phyloP scores from a whole-genome alignment of 2,329 filamentous ascomycete species.

The Colletotrichum lindemuthianum region DNA sequence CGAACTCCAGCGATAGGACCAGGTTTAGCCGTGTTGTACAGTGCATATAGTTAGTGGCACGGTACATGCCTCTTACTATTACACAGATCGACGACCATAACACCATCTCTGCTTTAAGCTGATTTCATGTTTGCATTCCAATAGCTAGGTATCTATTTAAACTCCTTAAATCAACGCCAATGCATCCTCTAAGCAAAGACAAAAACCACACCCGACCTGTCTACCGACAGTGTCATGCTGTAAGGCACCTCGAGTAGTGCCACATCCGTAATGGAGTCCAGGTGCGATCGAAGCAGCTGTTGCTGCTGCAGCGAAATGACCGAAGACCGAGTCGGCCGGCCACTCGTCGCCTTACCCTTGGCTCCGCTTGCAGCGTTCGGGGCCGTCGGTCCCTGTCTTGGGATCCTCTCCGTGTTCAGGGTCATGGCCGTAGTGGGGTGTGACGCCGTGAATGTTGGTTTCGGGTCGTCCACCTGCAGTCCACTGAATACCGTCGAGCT shows the following conservation, averaged over 20 bases:
- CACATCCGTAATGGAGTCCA: slow-evolving; percentile 89
- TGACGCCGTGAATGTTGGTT: slow-evolving; percentile 75
- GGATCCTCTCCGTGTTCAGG: slow-evolving; percentile 72
- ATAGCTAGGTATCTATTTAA: slow-evolving; percentile 27
- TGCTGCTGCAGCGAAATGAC: slow-evolving; percentile 91
- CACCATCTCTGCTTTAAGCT: neutral
- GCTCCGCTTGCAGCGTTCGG: slow-evolving; percentile 43
- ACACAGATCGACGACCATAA: neutral
- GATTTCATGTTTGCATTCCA: neutral
- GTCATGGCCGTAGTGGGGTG: slow-evolving; percentile 72
- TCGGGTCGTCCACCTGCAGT: slow-evolving; percentile 73
- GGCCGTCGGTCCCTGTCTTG: slow-evolving; percentile 48
- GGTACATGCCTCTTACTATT: neutral
- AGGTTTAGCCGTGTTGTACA: neutral
- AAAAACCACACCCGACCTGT: slow-evolving; percentile 89
- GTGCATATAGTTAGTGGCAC: too few relatives aligned
- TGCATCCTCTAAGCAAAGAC: slow-evolving; percentile 62
- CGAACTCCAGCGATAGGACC: too few relatives aligned
- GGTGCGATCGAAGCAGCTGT: slow-evolving; percentile 83
- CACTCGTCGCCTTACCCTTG: slow-evolving; percentile 42
- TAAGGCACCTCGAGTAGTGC: slow-evolving; percentile 90
- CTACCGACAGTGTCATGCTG: slow-evolving; percentile 90
- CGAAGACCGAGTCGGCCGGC: slow-evolving; percentile 75
- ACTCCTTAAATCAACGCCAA: slow-evolving; percentile 14
- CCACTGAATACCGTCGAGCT: slow-evolving; percentile 85